Evolutionary conservation across 306 rosid species (phyloP).

Genomic region (Quillaja saponaria): DNA sequence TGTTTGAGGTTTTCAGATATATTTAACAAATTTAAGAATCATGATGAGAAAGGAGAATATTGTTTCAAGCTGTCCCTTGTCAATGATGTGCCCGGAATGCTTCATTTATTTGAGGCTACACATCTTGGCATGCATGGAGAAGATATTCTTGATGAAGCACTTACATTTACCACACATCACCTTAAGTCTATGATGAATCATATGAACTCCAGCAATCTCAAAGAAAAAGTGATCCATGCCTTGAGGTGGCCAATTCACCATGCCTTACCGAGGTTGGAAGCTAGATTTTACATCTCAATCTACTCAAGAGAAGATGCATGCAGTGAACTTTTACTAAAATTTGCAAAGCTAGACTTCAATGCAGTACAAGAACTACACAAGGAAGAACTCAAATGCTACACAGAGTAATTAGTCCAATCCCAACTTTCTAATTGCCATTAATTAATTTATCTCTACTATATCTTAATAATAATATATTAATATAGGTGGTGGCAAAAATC

Average conservation of each 20-base stretch:
- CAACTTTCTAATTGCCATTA: not conserved
- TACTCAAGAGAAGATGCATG: slow-evolving; percentile 20
- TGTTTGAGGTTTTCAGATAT: slow-evolving; percentile 1
- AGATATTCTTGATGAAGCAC: slow-evolving; percentile 22
- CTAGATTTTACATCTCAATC: slow-evolving; percentile 5
- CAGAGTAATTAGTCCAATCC: slow-evolving; percentile 26
- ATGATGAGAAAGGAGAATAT: slow-evolving; percentile 10
- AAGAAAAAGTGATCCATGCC: slow-evolving; percentile 4
- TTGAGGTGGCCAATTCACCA: slow-evolving; percentile 20
- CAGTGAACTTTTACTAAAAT: slow-evolving; percentile 1
- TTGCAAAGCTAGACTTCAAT: slow-evolving; percentile 37
- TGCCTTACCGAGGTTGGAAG: slow-evolving; percentile 11
- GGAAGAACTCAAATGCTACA: slow-evolving; percentile 4
- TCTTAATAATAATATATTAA: too few relatives aligned
- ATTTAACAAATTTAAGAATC: slow-evolving; percentile 25
- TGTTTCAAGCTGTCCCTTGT: slow-evolving; percentile 3
- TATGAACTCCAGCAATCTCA: not conserved
- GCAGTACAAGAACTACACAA: slow-evolving; percentile 9
- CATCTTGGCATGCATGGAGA: slow-evolving; percentile 18
- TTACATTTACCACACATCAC: slow-evolving; percentile 6
- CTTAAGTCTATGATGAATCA: slow-evolving; percentile 7
- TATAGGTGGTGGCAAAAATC: slow-evolving; percentile 49
- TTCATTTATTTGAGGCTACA: slow-evolving; percentile 34
- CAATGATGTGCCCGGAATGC: slow-evolving; percentile 9
- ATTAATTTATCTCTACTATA: too few relatives aligned